Evolutionary conservation across 345 rosid species (phyloP).

Genomic region (Aquilaria malaccensis): DNA sequence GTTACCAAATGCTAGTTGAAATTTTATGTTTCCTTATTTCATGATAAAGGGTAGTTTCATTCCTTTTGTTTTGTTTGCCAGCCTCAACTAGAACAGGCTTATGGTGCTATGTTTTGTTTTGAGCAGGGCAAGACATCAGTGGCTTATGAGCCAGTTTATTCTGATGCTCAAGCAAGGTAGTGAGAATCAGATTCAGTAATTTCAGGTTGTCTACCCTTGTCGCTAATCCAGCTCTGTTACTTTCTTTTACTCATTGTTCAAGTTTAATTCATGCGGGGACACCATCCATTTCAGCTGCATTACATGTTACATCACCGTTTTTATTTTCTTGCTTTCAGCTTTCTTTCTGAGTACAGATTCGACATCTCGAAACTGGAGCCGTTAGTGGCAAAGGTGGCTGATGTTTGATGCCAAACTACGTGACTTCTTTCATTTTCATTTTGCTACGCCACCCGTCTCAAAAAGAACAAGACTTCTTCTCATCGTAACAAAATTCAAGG

Average conservation of each 20-base stretch:
- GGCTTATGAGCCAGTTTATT: conserved; percentile 72
- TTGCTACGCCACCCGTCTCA: too few relatives aligned
- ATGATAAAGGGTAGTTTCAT: too few relatives aligned
- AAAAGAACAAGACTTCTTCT: background rate
- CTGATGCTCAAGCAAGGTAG: conserved; percentile 76
- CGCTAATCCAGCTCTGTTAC: too few relatives aligned
- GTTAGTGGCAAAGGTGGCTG: conserved; percentile 75
- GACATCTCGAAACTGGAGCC: conserved; percentile 83
- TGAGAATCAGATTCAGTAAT: too few relatives aligned
- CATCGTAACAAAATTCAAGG: background rate
- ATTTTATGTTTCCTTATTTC: too few relatives aligned
- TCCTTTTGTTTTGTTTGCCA: too few relatives aligned
- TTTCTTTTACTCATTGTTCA: background rate
- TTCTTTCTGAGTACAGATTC: conserved; percentile 65
- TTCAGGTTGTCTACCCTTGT: background rate
- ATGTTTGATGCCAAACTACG: background rate
- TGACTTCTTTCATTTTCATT: too few relatives aligned
- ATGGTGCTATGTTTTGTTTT: conserved; percentile 9
- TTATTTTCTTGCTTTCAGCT: conserved; percentile 32
- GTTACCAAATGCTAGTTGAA: background rate
- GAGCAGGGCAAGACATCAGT: conserved; percentile 68
- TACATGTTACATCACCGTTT: too few relatives aligned
- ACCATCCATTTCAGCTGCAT: background rate
- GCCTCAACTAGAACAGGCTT: background rate
- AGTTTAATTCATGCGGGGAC: background rate